phyloP scores from a whole-genome alignment of 805 yeast species.

The Candida ascalaphidarum region DNA sequence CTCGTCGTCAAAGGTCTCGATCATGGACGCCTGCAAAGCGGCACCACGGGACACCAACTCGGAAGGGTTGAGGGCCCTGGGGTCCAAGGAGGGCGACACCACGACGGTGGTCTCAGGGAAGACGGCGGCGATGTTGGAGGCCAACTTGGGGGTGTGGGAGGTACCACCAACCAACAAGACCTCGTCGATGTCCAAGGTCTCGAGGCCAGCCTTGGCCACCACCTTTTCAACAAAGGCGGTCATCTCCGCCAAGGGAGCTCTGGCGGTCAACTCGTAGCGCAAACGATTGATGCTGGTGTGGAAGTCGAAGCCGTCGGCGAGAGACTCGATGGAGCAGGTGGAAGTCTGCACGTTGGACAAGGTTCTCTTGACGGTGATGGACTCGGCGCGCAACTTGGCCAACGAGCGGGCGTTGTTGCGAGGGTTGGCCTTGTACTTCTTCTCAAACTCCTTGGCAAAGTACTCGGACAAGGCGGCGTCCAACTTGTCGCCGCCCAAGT shows the following conservation, averaged over 20 bases:
- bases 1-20: constrained; percentile 75
- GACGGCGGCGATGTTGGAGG: constrained; percentile 57
- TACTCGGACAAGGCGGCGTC: constrained; percentile 74
- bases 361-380: constrained; percentile 82
- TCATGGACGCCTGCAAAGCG: constrained; percentile 88
- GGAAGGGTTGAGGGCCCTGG: constrained; percentile 79
- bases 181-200: constrained; percentile 80
- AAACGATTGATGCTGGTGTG: constrained; percentile 89
- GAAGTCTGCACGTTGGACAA: constrained; percentile 83
- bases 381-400: constrained; percentile 81
- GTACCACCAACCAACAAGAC: constrained; percentile 91
- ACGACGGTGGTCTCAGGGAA: constrained; percentile 78
- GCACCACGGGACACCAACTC: constrained; percentile 92
- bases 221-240: constrained; percentile 65
- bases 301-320: constrained; percentile 91
- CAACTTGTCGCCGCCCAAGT: constrained; percentile 81
- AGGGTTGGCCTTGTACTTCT: constrained; percentile 77
- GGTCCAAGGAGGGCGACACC: constrained; percentile 66
- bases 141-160: constrained; percentile 87
- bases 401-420: constrained; percentile 72
- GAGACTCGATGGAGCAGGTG: constrained; percentile 87
- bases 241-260: constrained; percentile 70
- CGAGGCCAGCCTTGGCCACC: constrained; percentile 76
- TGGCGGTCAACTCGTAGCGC: constrained; percentile 82
- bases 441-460: constrained; percentile 91